Conservation (phyloP, 2,329 filamentous ascomycete species). For the Bisporella sp. region DNA sequence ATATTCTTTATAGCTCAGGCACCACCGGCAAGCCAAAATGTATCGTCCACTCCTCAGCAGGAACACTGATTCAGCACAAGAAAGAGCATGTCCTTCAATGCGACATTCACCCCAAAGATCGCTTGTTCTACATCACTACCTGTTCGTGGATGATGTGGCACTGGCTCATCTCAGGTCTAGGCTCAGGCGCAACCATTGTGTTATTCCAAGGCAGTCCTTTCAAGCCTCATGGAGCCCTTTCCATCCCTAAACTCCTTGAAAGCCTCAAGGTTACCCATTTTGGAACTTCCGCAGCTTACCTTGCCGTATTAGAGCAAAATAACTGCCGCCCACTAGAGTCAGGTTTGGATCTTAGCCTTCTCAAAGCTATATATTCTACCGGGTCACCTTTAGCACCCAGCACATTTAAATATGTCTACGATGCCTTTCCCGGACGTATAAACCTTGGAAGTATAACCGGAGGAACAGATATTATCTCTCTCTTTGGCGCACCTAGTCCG, state of each 20-base stretch:
- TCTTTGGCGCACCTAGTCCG: constrained; percentile 82
- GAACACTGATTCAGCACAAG: constrained; percentile 91
- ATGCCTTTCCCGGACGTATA: constrained; percentile 69
- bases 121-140: constrained; percentile 89
- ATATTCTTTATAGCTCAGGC: constrained; percentile 88
- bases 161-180: constrained; percentile 83
- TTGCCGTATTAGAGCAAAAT: constrained; percentile 83
- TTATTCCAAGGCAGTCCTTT: constrained; percentile 94
- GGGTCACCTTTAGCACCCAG: constrained; percentile 88
- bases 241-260: constrained; percentile 76
- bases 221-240: constrained; percentile 67
- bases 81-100: constrained; percentile 73
- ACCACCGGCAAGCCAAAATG: constrained; percentile 86
- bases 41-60: constrained; percentile 86
- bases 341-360: constrained; percentile 48
- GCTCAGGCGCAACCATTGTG: constrained; percentile 74
- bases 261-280: constrained; percentile 84
- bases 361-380: constrained; percentile 89
- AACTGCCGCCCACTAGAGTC: constrained; percentile 47
- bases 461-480: constrained; percentile 91
- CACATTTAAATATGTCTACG: constrained; percentile 86
- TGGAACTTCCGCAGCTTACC: constrained; percentile 89
- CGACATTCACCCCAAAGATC: constrained; percentile 64
- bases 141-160: constrained; percentile 99
- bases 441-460: constrained; percentile 92